phyloP scores from a whole-genome alignment of 495 filamentous ascomycete species.

The Penicillium malachiteum region DNA sequence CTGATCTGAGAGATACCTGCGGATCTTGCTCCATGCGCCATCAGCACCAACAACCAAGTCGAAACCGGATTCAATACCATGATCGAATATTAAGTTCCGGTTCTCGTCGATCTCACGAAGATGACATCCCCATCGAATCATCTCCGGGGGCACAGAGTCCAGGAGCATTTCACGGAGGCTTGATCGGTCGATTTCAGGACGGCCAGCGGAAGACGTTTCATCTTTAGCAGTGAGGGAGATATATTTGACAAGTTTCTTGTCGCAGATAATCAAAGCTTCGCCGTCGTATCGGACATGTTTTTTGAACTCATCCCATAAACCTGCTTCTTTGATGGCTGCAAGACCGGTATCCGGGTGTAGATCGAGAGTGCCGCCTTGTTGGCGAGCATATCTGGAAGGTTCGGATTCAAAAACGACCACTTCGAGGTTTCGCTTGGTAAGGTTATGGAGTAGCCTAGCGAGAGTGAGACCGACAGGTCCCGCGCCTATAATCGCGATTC shows the following conservation, averaged over 20 bases:
- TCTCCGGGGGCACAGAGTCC: slow-evolving; percentile 21
- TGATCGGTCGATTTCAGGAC: slow-evolving; percentile 34
- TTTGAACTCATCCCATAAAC: slow-evolving; percentile 50
- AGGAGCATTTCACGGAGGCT: slow-evolving; percentile 28
- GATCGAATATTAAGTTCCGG: slow-evolving; percentile 18
- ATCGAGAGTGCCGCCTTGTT: slow-evolving; percentile 57
- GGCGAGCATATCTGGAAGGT: slow-evolving; percentile 22
- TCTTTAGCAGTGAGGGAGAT: slow-evolving; percentile 1
- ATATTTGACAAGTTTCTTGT: slow-evolving; percentile 20
- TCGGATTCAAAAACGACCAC: slow-evolving; percentile 52
- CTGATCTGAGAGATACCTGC: slow-evolving; percentile 43
- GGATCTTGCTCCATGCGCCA: slow-evolving; percentile 57
- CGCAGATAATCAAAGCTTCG: slow-evolving; percentile 27
- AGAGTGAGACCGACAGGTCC: slow-evolving; percentile 54
- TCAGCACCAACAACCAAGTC: slow-evolving; percentile 61
- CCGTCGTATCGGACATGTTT: slow-evolving; percentile 45
- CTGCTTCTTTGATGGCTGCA: slow-evolving; percentile 48
- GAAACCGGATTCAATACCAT: slow-evolving; percentile 17
- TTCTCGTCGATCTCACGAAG: slow-evolving; percentile 21
- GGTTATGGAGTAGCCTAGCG: slow-evolving; percentile 45
- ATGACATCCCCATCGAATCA: slow-evolving; percentile 27
- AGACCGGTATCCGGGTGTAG: slow-evolving; percentile 53
- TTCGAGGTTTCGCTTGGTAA: slow-evolving; percentile 28
- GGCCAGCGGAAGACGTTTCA: slow-evolving; percentile 10
- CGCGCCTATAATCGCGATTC: slow-evolving; percentile 45